Evolutionary conservation across 1,284 basidiomycete genomes (phyloP).

Genomic region (Neolentinus lepideus): DNA sequence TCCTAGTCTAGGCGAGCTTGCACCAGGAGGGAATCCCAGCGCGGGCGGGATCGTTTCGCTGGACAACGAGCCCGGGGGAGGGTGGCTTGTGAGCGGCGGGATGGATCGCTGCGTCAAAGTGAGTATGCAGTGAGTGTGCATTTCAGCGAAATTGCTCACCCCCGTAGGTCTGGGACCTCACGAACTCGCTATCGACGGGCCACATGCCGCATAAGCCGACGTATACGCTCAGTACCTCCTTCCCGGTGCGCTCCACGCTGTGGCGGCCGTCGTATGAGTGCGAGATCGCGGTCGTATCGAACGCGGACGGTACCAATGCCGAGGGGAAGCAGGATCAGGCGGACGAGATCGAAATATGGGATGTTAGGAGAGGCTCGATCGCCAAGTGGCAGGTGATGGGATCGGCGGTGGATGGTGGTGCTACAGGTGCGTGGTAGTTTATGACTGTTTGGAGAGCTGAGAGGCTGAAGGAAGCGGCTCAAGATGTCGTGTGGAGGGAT

Average conservation of each 20-base stretch:
- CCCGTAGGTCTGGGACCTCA: constrained; percentile 72
- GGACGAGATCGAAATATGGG: constrained; percentile 81
- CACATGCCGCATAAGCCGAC: constrained; percentile 55
- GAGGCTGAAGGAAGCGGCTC: not conserved
- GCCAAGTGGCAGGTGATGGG: constrained; percentile 75
- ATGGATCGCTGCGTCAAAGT: constrained; percentile 80
- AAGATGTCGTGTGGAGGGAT: constrained; percentile 67
- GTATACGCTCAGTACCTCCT: constrained; percentile 72
- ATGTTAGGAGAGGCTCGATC: constrained; percentile 75
- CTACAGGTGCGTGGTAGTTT: constrained; percentile 44
- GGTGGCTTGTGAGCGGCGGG: constrained; percentile 82
- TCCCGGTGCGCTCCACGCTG: constrained; percentile 64
- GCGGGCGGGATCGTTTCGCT: constrained; percentile 6
- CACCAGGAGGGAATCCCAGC: constrained; percentile 7
- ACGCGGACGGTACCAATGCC: constrained; percentile 62
- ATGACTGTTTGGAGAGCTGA: not conserved
- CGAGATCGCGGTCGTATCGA: constrained; percentile 70
- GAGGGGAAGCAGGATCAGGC: constrained; percentile 31
- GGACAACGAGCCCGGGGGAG: constrained; percentile 33
- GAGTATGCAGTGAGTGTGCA: constrained; percentile 5
- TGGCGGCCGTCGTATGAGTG: constrained; percentile 81
- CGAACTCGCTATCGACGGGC: constrained; percentile 29
- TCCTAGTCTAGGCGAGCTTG: constrained; percentile 9
- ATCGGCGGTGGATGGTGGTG: constrained; percentile 57
- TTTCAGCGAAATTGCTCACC: not conserved